These are phyloP conservation scores for Lithohypha guttulata DNA, from an alignment of 2,329 filamentous ascomycete species.

Conservation along the genomic window DNA sequence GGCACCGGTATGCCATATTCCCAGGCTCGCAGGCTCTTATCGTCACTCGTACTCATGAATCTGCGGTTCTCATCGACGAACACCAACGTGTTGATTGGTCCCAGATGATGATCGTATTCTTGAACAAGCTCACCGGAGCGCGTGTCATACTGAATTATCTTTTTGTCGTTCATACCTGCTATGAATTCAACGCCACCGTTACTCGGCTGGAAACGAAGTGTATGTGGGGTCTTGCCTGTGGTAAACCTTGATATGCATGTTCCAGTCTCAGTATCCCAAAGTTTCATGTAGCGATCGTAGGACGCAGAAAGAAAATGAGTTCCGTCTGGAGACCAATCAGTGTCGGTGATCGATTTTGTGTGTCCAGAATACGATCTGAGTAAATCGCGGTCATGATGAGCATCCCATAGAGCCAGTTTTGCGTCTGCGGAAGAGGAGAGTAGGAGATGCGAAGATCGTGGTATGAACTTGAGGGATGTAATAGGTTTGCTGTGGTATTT, in stretches of 20 bases:
- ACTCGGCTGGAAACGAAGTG: conserved; percentile 83
- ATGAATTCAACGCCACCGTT: conserved; percentile 80
- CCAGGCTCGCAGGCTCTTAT: conserved; percentile 93
- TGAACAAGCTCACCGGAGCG: conserved; percentile 75
- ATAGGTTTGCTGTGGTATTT: conserved; percentile 76
- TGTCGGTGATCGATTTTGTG: conserved; percentile 77
- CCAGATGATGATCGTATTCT: conserved; percentile 96
- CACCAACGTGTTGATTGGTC: conserved; percentile 94
- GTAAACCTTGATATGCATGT: conserved; percentile 79
- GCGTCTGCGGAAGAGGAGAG: conserved; percentile 82
- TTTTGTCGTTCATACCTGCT: conserved; percentile 96
- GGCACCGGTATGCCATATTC: conserved; percentile 97
- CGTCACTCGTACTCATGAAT: conserved; percentile 96
- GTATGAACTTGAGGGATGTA: conserved; percentile 83
- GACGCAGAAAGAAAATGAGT: conserved; percentile 81
- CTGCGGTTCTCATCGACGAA: conserved; percentile 90
- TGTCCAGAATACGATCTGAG: conserved; percentile 88
- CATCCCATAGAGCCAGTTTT: conserved; percentile 88
- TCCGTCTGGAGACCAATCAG: conserved; percentile 74
- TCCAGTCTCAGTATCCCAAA: conserved; percentile 97
- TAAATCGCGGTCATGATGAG: conserved; percentile 79
- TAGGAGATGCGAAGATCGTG: conserved; percentile 73
- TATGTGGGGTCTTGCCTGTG: conserved; percentile 89
- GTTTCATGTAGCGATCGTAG: conserved; percentile 91
- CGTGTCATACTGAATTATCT: conserved; percentile 94